Base-by-base conservation (phyloP, 2,329 filamentous ascomycete genomes). In the Scedosporium apiospermum region DNA sequence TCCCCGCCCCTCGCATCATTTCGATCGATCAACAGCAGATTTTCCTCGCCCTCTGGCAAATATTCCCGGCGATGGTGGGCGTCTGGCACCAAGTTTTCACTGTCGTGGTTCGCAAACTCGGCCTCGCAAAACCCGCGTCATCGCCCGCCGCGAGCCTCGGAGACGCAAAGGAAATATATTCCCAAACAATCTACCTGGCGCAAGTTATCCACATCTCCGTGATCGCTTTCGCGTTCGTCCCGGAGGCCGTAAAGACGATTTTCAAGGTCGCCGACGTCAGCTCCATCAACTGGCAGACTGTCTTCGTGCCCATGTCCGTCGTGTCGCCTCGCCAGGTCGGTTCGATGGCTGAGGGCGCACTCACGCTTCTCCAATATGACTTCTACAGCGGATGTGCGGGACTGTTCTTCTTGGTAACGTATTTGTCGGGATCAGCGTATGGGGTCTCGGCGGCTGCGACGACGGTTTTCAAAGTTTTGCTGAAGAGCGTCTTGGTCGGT, bases 281-380 rank as follows among this genome's bases (percentile, higher is more conserved):
- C 18, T 46, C 58, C 7, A n/a, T 66, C 38, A n/a, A 57, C 6
- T 51, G 67, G 14, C 10, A 10, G 0, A 49, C 58, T 9, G 64
- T 66, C 1, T 67, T 70, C 61, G 46, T 65, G 4, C 64, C 65
- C 3, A 60, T 57, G 38, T 66, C 63, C 3, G 61, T 66, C 41
- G 57, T 41, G 1, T 27, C 34, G 5, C 60, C 60, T n/a, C 51
- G 14, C 23, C 60, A 57, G 12, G 41, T 62, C 23, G 14, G 12
- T 3, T 65, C 62, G 2, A 1, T 68, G 12, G 62, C 67, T 6
- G 61, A 63, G 18, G 68, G 66, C 0, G 30, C 30, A 0, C 21
- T 67, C 53, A 57, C 63, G 3, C 23, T 68, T 6, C 57, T 70
- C 46, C 67, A 69, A 58, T 70, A 67, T 60, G 68, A 70, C 16